Conservation (phyloP, 805 yeast species). For the Saccharomyces jurei region DNA sequence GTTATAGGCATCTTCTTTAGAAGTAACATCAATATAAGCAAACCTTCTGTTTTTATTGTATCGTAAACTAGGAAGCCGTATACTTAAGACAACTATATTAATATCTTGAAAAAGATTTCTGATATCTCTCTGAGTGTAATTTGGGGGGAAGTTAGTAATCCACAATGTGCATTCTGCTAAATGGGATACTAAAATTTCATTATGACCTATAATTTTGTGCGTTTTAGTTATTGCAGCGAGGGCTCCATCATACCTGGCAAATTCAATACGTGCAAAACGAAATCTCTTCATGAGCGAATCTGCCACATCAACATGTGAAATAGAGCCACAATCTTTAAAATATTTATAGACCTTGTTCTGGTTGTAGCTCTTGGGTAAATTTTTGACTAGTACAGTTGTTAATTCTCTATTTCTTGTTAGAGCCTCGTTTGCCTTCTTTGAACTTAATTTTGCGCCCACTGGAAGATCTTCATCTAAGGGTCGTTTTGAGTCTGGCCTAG, state of each 20-base stretch:
- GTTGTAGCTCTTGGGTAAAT: conserved; percentile 36
- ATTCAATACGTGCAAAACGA: conserved; percentile 51
- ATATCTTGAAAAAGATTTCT: conserved; percentile 37
- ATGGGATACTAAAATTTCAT: conserved; percentile 39
- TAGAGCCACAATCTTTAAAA: conserved; percentile 56
- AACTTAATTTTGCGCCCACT: background rate
- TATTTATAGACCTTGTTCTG: conserved; percentile 35
- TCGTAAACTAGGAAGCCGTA: conserved; percentile 58
- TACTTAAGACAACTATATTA: conserved; percentile 32
- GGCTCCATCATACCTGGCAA: conserved; percentile 39
- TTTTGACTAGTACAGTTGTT: conserved; percentile 45
- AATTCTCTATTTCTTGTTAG: conserved; percentile 40
- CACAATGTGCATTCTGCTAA: conserved; percentile 49
- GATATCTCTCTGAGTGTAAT: conserved; percentile 35
- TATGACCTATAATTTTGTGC: conserved; percentile 38
- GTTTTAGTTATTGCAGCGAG: conserved; percentile 55
- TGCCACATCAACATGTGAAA: conserved; percentile 32
- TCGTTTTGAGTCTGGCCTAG: background rate
- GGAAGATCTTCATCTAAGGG: background rate
- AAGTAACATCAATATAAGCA: conserved; percentile 57
- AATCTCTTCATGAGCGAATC: conserved; percentile 13
- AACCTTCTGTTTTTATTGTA: conserved; percentile 53
- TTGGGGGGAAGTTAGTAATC: conserved; percentile 69
- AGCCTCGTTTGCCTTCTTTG: background rate
- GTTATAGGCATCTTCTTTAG: conserved; percentile 35